Evolutionary conservation across 2,329 filamentous ascomycete genomes (phyloP).

Genomic region (Thelonectria discophora): DNA sequence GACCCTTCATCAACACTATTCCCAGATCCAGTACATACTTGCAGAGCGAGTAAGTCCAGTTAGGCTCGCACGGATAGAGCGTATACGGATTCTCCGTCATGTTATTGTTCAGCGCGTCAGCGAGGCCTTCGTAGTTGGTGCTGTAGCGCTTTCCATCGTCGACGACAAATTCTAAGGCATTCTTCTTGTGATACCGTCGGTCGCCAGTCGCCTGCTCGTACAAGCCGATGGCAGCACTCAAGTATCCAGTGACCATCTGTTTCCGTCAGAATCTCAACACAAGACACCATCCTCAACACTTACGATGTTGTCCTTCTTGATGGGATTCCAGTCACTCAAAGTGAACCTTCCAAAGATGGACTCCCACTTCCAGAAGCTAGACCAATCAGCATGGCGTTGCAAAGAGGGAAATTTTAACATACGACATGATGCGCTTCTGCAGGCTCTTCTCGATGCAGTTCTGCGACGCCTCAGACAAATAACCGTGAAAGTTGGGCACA

Average conservation of each 20-base stretch:
- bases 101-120: conserved; percentile 25
- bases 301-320: conserved; percentile 34
- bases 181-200: conserved; percentile 25
- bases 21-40: conserved; percentile 8
- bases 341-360: conserved; percentile 28
- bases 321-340: conserved; percentile 25
- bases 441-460: conserved; percentile 37
- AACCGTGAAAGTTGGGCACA: conserved; percentile 36
- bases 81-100: conserved; percentile 27
- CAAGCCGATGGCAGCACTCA: conserved; percentile 24
- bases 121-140: conserved; percentile 32
- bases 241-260: conserved; percentile 30
- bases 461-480: conserved; percentile 28
- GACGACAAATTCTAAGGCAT: conserved; percentile 22
- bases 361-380: conserved; percentile 39
- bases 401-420: neutral
- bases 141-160: conserved; percentile 30
- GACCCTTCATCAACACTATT: neutral
- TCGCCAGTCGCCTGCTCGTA: conserved; percentile 28
- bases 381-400: neutral
- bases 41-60: conserved; percentile 26
- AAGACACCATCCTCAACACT: neutral
- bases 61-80: conserved; percentile 24
- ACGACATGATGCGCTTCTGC: conserved; percentile 30
- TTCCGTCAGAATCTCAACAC: neutral